Evolutionary conservation across 352 stramenopile genomes (phyloP), one percentile per base, ranked within the genome.

Genomic region (Thalassiosira sp.): DNA sequence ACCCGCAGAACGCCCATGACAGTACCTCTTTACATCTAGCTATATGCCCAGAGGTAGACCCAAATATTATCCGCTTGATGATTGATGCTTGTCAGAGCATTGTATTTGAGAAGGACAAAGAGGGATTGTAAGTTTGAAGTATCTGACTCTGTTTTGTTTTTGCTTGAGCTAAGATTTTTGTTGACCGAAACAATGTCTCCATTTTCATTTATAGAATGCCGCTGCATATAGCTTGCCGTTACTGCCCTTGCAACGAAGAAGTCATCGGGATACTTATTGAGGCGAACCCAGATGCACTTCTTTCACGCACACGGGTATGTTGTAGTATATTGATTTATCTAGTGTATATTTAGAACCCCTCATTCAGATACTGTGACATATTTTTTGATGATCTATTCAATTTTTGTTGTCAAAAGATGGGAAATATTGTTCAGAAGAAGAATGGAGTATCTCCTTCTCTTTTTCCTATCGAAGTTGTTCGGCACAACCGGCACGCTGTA

Each of bases 191-290:
- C 18, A 27, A 10, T 25, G 5, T 24, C n/a, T 28, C 28, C 28
- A 5, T 6, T 27, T 54, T 18, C 13, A 16, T 7, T 40, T 42
- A 20, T 31, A 72, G 62, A 72, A 61, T 82, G 60, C 67, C 74
- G 3, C 20, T 82, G 13, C 74, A 82, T 51, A 42, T 60, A 35
- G 74, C 74, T 24, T 75, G 67, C 22, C 52, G 60, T 24, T 71
- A 70, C 51, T 70, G 51, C 33, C 63, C 68, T 20, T 49, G 20
- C 31, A 70, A 83, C 33, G 35, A 72, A 16, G 66, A 60, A 20
- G 40, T 83, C 16, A 63, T 83, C 20, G n/a, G 20, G 28, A 52
- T 75, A 15, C 45, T 82, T 40, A 33, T 82, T 8, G 37, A 82
- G 40, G 61, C 74, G 13, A 67, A 82, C 58, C 60, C 74, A 61